These are phyloP conservation scores for Cadophora gregata DNA, from an alignment of 2,329 filamentous ascomycete species.

Conservation along the genomic window DNA sequence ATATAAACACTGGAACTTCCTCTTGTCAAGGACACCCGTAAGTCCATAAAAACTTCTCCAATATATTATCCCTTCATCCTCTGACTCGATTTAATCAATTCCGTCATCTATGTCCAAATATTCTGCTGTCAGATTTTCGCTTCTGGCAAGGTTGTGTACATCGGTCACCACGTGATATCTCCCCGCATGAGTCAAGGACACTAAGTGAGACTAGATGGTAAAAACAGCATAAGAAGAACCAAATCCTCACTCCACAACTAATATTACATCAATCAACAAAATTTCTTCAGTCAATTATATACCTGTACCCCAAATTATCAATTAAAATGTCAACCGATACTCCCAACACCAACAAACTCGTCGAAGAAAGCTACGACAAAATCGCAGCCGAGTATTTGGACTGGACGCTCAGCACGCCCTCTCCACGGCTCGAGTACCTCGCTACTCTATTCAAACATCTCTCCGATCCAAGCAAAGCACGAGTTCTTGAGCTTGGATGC, in stretches of 20 bases:
- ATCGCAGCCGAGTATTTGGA: slow-evolving; percentile 46
- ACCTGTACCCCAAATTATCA: not conserved
- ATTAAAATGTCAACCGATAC: not conserved
- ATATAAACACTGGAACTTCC: too few relatives aligned
- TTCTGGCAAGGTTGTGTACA: not conserved
- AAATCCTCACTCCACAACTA: not conserved
- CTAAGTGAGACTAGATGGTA: not conserved
- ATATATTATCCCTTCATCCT: not conserved
- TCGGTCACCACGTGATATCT: not conserved
- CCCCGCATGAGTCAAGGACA: slow-evolving; percentile 13
- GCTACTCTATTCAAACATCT: slow-evolving; percentile 40
- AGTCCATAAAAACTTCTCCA: too few relatives aligned
- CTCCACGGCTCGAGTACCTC: slow-evolving; percentile 45
- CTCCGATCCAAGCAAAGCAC: slow-evolving; percentile 16
- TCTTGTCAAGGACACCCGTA: too few relatives aligned
- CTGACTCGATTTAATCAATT: not conserved
- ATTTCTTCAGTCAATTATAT: not conserved
- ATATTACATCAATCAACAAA: not conserved
- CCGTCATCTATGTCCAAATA: not conserved
- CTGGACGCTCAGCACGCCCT: slow-evolving; percentile 44
- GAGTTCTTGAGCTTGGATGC: slow-evolving; percentile 50
- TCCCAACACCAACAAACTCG: slow-evolving; percentile 15
- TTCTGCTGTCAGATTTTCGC: not conserved
- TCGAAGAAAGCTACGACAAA: slow-evolving; percentile 44
- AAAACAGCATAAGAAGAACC: not conserved